Evolutionary conservation across 345 rosid genomes (phyloP), one percentile per base, ranked within the genome.

Genomic region (Salix arbutifolia): DNA sequence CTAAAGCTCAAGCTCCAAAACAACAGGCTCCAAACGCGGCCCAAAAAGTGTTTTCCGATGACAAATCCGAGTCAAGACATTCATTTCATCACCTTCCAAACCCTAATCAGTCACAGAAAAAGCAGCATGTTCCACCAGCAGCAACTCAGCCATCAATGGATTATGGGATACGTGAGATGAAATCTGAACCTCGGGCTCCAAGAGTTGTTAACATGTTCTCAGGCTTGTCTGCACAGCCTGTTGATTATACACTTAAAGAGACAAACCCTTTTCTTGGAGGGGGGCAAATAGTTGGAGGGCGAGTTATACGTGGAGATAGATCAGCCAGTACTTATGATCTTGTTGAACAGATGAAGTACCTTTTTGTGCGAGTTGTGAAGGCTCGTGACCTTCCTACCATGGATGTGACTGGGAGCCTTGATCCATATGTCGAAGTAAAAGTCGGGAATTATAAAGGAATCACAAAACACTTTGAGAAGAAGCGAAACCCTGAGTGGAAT

Each of bases 261-360:
- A 80, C 83, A 16, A 80, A 74, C 25, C 83, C 83, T 56, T 76
- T 71, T 70, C 83, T 80, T 44, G 83, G 83, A 61, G 83, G 80
- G 26, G 83, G 83, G 21, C 83, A 76, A 71, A 30, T 87, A 71
- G 89, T 87, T 64, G 96, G 97, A 73, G 98, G 98, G 69, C 83
- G 94, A 85, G 90, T 92, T 30, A 85, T 80, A 56, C 80, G 58
- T 60, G 77, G 77, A 64, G 80, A 76, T 30, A 76, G 83, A 61
- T 65, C 72, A 25, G 17, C 79, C 30, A 61, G 83, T 52, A 80
- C 74, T 72, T 80, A 80, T 60, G 80, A 80, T 76, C 83, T 80
- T 58, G 83, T 80, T 76, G 83, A 80, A 72, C 76, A 80, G 71
- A 80, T 80, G 83, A 76, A 18, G 52, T 80, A 76, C 71, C 79